phyloP scores from a whole-genome alignment of 805 yeast genomes.

The Wickerhamomyces mucosus region DNA sequence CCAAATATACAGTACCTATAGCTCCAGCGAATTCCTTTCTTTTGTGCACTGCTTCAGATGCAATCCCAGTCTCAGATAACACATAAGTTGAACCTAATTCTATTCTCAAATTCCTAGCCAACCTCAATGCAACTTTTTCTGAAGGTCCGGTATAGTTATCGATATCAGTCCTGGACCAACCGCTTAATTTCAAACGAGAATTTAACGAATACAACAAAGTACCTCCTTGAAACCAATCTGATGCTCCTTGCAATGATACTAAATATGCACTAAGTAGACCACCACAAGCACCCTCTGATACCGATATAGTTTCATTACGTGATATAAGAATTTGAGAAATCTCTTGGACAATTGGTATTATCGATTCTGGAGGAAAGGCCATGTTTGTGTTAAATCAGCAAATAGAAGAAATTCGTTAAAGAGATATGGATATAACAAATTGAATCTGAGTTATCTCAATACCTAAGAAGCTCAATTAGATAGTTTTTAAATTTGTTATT shows the following conservation, averaged over 20 bases:
- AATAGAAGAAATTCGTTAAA: background rate
- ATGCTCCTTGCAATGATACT: constrained; percentile 80
- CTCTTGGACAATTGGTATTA: constrained; percentile 38
- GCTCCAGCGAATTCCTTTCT: constrained; percentile 17
- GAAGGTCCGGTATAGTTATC: constrained; percentile 72
- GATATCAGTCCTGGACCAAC: constrained; percentile 71
- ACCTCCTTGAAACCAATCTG: constrained; percentile 76
- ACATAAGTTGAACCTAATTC: constrained; percentile 81
- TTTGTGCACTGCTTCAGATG: constrained; percentile 33
- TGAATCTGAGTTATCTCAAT: no score
- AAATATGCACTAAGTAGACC: constrained; percentile 75
- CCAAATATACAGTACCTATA: constrained; percentile 65
- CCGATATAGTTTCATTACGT: constrained; percentile 59
- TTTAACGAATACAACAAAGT: constrained; percentile 69
- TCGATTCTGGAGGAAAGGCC: constrained; percentile 52
- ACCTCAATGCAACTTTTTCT: constrained; percentile 60
- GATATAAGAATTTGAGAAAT: constrained; percentile 48
- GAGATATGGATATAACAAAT: background rate
- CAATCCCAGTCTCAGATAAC: constrained; percentile 80
- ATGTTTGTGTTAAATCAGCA: background rate
- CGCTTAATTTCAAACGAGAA: constrained; percentile 64
- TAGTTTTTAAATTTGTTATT: no score
- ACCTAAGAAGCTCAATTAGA: no score
- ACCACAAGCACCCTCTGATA: constrained; percentile 86
- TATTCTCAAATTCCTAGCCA: constrained; percentile 70